Evolutionary conservation across 2,329 filamentous ascomycete species (phyloP), one percentile per base, ranked within the genome.

Genomic region (Aspergillus carbonarius): DNA sequence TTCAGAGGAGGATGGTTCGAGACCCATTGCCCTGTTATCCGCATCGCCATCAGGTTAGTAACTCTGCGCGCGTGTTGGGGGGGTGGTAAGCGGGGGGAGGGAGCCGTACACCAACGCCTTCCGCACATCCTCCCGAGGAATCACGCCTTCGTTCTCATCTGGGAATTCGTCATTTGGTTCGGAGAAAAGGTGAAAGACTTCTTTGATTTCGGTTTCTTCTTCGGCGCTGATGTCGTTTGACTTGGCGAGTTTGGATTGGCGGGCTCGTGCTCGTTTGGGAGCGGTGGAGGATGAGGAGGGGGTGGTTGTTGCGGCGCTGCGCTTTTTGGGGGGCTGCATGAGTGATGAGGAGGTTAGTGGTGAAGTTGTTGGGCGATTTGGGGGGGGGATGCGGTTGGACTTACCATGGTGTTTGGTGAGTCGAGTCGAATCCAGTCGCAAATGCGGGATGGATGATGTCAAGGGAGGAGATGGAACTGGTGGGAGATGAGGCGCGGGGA

Each of bases 161-260:
- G 87, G 82, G 74, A 85, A 85, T 35, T 88, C 85, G 65, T 89
- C 83, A 53, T 75, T 67, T 20, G 70, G 60, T 1, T 70, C 64
- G 1, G 87, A 80, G 74, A 98, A 99, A 7, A 98, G 83, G 20
- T 85, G 82, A 75, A 95, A 98, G 13, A 93, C 93, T 75, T 97
- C 93, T 69, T 86, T 88, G 71, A 99, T 96, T 78, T 97, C 92
- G 66, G 85, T 83, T 78, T 98, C 93, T 77, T 97, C 89, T 63
- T 89, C 86, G 40, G 88, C 89, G 13, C 86, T 88, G 70, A 98
- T 86, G 74, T 92, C 88, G 82, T 97, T 88, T 72, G 96, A 92
- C 78, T 93, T 93, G 30, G 93, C 93, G 68, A 97, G 90, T 75
- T 92, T 96, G 59, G 93, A 96, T 70, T 86, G 87, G 62, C 90